Conservation (phyloP, 257 asterid genomes). For the Solanum etuberosum region DNA sequence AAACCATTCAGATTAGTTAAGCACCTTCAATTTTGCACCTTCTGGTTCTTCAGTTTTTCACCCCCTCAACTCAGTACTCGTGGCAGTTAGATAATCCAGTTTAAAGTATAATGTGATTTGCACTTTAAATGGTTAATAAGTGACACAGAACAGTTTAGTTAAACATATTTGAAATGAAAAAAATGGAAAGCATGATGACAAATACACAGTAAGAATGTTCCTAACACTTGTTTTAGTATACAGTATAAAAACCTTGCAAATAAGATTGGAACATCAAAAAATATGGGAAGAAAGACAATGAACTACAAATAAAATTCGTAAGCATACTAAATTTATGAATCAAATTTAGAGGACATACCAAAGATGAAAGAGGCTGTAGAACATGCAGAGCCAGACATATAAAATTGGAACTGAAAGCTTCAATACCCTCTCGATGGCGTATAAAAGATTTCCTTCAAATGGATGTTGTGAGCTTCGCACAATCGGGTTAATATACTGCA, state of each 20-base stretch:
- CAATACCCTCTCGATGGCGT: conserved; percentile 89
- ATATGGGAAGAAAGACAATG: background rate
- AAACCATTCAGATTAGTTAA: background rate
- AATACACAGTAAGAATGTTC: background rate
- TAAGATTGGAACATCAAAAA: background rate
- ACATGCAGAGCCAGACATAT: conserved; percentile 99
- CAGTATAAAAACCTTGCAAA: background rate
- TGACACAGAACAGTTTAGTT: background rate
- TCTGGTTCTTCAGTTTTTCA: background rate
- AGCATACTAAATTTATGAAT: background rate
- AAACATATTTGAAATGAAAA: background rate
- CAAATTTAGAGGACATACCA: conserved; percentile 52
- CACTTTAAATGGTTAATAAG: background rate
- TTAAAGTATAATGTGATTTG: background rate
- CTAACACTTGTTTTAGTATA: background rate
- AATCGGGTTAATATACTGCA: conserved; percentile 96
- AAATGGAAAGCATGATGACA: background rate
- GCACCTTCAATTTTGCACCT: background rate
- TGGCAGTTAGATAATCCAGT: background rate
- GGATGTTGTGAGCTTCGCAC: conserved; percentile 94
- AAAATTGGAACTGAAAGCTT: conserved; percentile 95
- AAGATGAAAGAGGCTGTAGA: conserved; percentile 89
- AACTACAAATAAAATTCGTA: background rate
- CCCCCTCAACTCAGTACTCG: background rate
- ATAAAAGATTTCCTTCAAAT: conserved; percentile 71